A percentile compares a stretch with the other conserved stretches of the same genome.
Conservation (phyloP, 192 early-diverging fungal genomes). For the Coemansia nantahalensis region DNA sequence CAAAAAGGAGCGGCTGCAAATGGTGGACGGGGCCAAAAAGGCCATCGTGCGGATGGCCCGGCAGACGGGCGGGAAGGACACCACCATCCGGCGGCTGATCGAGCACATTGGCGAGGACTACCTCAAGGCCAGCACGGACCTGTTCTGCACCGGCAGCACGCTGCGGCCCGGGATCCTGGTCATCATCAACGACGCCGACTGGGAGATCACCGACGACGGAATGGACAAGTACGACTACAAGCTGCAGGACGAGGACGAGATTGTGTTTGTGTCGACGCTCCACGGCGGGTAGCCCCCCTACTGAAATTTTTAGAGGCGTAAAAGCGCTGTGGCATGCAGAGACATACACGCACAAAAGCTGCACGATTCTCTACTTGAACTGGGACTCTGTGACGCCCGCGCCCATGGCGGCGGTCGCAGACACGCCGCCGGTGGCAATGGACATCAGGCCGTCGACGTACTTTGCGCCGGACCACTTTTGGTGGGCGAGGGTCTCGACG, state of each 20-base stretch:
- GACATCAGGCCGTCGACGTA: constrained; percentile 89
- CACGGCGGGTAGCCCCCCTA: constrained; percentile 78
- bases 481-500: constrained; percentile 91
- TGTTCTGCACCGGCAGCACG: constrained; percentile 78
- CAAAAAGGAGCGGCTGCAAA: constrained; percentile 59
- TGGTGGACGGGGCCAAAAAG: not conserved
- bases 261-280: constrained; percentile 96
- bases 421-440: constrained; percentile 89
- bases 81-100: constrained; percentile 69
- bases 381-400: constrained; percentile 84
- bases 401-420: constrained; percentile 94
- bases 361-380: no score
- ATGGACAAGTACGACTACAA: constrained; percentile 83
- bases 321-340: no score
- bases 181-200: constrained; percentile 92
- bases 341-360: no score
- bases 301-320: not conserved
- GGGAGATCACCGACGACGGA: constrained; percentile 85
- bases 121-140: constrained; percentile 74
- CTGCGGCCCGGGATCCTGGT: constrained; percentile 95
- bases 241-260: constrained; percentile 71
- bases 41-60: constrained; percentile 38
- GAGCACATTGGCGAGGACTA: constrained; percentile 64
- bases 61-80: constrained; percentile 19
- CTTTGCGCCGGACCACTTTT: constrained; percentile 92